Evolutionary conservation across 2,329 filamentous ascomycete genomes (phyloP).

Genomic region (Leptodontidium sp.): DNA sequence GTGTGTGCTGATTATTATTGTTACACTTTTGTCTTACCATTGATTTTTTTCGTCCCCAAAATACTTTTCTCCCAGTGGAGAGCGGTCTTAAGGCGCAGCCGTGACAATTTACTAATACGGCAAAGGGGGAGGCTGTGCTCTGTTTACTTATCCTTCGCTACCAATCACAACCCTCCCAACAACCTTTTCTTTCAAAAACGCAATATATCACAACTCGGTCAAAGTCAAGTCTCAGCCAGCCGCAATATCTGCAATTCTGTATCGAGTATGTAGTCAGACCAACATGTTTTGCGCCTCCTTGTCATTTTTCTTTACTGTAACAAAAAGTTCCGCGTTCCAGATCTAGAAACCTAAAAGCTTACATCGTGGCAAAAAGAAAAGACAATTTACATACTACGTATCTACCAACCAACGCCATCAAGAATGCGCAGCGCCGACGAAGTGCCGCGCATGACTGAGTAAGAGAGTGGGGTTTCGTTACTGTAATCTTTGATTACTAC

Average conservation of each 20-base stretch:
- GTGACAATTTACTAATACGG: not conserved
- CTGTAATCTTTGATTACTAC: conserved; percentile 18
- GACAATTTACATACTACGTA: not conserved
- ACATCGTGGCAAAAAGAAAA: not conserved
- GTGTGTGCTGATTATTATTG: not conserved
- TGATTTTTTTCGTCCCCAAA: not conserved
- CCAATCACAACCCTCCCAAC: conserved; percentile 6
- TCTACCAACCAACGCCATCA: not conserved
- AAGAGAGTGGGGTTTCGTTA: not conserved
- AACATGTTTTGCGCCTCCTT: not conserved
- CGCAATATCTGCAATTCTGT: not conserved
- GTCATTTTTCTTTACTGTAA: not conserved
- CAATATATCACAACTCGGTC: conserved; percentile 5
- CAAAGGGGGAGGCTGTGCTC: conserved; percentile 18
- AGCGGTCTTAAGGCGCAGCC: conserved; percentile 10
- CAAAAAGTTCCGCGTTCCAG: not conserved
- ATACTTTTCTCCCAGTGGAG: not conserved
- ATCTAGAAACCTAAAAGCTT: not conserved
- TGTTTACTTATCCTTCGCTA: conserved; percentile 12
- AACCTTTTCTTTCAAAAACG: not conserved
- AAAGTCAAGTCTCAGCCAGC: conserved; percentile 2
- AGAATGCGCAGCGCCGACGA: conserved; percentile 16
- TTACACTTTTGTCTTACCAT: not conserved
- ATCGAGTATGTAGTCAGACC: conserved; percentile 8
- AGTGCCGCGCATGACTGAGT: conserved; percentile 11